phyloP scores from a whole-genome alignment of 495 filamentous ascomycete species.

The Cenococcum geophilum region DNA sequence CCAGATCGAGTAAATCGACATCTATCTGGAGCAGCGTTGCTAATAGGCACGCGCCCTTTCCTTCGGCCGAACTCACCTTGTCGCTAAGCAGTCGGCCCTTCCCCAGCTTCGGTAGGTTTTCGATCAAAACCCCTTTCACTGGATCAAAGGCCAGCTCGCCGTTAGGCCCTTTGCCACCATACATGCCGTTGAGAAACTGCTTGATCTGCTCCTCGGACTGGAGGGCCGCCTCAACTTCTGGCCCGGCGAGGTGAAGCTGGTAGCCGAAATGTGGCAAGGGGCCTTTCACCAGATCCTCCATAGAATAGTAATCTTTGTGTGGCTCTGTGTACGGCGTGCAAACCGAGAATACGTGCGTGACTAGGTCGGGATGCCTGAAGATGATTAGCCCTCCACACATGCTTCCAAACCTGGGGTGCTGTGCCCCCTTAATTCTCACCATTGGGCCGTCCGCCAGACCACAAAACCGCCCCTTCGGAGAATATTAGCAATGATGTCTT shows the following conservation, averaged over 20 bases:
- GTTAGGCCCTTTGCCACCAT: conserved; percentile 53
- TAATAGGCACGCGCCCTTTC: background rate
- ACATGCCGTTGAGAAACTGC: conserved; percentile 63
- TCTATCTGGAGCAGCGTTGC: background rate
- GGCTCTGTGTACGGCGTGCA: conserved; percentile 68
- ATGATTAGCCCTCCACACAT: conserved; percentile 41
- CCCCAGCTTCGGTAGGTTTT: conserved; percentile 46
- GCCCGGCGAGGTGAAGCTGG: conserved; percentile 68
- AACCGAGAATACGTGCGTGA: conserved; percentile 67
- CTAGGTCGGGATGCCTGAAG: conserved; percentile 62
- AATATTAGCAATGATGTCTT: conserved; percentile 22
- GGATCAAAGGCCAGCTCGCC: conserved; percentile 51
- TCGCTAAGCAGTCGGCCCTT: conserved; percentile 53
- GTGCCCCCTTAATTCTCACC: conserved; percentile 29
- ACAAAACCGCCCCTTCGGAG: conserved; percentile 49
- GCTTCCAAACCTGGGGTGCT: conserved; percentile 3
- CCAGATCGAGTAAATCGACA: background rate
- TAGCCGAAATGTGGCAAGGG: conserved; percentile 68
- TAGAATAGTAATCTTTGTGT: conserved; percentile 41
- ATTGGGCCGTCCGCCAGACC: conserved; percentile 59
- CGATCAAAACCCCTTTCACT: conserved; percentile 51
- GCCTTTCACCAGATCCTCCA: conserved; percentile 51
- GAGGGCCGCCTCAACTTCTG: conserved; percentile 57
- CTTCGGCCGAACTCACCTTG: conserved; percentile 42
- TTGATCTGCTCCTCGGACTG: conserved; percentile 52